Evolutionary conservation across 345 rosid genomes (phyloP).

Genomic region (Pugionium dolabratum): DNA sequence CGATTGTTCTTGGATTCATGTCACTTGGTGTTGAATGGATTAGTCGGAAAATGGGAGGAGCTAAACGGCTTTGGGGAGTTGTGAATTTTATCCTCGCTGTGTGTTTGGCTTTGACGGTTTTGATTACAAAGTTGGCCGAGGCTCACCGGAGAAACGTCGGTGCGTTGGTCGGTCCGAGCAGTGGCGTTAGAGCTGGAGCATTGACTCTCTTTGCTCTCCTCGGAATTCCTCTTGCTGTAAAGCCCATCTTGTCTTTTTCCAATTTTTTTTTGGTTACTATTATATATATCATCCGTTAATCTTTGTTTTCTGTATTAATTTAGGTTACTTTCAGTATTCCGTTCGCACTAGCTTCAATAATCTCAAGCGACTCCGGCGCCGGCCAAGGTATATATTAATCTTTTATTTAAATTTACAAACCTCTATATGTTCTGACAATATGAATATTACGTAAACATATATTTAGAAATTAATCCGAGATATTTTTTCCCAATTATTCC

Average conservation of each 20-base stretch:
- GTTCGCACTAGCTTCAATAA: conserved; percentile 31
- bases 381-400: conserved; percentile 28
- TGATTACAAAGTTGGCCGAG: conserved; percentile 63
- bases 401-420: background rate
- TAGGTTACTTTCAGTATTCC: conserved; percentile 35
- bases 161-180: conserved; percentile 35
- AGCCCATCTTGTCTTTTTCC: conserved; percentile 1
- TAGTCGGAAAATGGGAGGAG: conserved; percentile 47
- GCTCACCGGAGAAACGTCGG: conserved; percentile 33
- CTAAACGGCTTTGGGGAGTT: conserved; percentile 59
- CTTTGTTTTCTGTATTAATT: background rate
- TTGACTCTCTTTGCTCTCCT: conserved; percentile 55
- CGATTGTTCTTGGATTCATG: conserved; percentile 58
- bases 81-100: conserved; percentile 59
- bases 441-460: no score
- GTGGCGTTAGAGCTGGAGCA: conserved; percentile 47
- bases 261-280: background rate
- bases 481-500: background rate
- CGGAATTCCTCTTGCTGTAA: conserved; percentile 81
- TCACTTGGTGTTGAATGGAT: conserved; percentile 53
- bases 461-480: background rate
- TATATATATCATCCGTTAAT: no score
- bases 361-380: conserved; percentile 29
- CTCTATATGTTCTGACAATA: background rate
- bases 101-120: conserved; percentile 52